These are phyloP conservation scores for Dactylellina haptotyla DNA, from an alignment of 2,329 filamentous ascomycete species.

Conservation along the genomic window DNA sequence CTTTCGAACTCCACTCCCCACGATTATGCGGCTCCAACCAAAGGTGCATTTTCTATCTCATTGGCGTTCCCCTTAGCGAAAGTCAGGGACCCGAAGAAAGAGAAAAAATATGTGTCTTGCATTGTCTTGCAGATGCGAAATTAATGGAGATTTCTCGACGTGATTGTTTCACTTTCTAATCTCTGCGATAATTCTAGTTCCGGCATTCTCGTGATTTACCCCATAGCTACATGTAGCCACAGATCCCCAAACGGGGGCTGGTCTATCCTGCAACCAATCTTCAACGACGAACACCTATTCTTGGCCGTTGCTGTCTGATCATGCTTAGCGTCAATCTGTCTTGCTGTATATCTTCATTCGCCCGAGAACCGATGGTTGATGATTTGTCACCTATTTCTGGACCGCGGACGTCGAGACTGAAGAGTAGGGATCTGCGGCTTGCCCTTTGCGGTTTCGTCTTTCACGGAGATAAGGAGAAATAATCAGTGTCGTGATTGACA, in stretches of 20 bases:
- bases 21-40: slow-evolving; percentile 34
- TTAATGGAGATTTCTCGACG: not conserved
- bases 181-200: slow-evolving; percentile 1
- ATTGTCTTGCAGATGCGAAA: slow-evolving; percentile 36
- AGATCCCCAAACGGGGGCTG: slow-evolving; percentile 9
- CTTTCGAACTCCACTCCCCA: slow-evolving; percentile 8
- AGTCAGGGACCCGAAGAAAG: slow-evolving; percentile 41
- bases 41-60: not conserved
- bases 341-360: not conserved
- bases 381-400: slow-evolving; percentile 36
- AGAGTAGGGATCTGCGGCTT: slow-evolving; percentile 28
- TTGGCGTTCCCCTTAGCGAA: slow-evolving; percentile 28
- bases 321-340: too few species aligned
- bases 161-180: slow-evolving; percentile 5
- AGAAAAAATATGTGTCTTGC: slow-evolving; percentile 35
- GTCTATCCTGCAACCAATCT: slow-evolving; percentile 1
- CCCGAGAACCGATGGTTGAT: slow-evolving; percentile 1
- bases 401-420: not conserved
- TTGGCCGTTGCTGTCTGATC: too few species aligned
- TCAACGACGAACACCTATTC: too few species aligned
- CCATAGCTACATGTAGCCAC: too few species aligned
- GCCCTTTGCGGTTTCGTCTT: not conserved
- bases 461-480: slow-evolving; percentile 30
- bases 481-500: not conserved
- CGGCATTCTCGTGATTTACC: not conserved